Percentiles rank a stretch among this genome's conserved stretches.
phyloP scores from a whole-genome alignment of 176 grass and related monocot genomes.

The Aechmea fasciata region DNA sequence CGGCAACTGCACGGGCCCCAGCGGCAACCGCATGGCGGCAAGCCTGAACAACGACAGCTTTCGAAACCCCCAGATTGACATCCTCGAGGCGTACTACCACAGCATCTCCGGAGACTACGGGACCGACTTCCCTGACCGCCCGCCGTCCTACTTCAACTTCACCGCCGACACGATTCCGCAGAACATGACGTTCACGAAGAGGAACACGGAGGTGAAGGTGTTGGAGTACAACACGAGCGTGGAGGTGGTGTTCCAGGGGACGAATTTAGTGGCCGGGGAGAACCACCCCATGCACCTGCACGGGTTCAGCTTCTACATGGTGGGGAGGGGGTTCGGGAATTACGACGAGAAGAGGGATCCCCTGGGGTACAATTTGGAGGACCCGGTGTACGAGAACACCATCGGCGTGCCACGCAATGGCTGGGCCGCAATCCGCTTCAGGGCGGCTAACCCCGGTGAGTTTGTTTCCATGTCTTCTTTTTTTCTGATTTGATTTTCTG shows the following conservation, averaged over 20 bases:
- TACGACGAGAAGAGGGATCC: constrained; percentile 36
- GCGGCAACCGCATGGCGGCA: constrained; percentile 25
- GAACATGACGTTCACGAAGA: constrained; percentile 2
- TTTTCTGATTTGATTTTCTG: not conserved
- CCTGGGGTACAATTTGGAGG: constrained; percentile 40
- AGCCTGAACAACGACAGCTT: constrained; percentile 69
- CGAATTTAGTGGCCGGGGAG: constrained; percentile 36
- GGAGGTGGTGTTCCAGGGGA: constrained; percentile 63
- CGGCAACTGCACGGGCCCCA: not conserved
- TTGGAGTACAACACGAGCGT: constrained; percentile 29
- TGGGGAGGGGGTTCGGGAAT: constrained; percentile 39
- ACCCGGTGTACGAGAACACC: constrained; percentile 32
- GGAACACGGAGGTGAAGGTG: constrained; percentile 31
- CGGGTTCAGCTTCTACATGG: constrained; percentile 43
- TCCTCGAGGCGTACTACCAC: constrained; percentile 41
- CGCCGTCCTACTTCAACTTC: constrained; percentile 45
- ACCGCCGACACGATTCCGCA: constrained; percentile 10
- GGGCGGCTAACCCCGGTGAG: constrained; percentile 38
- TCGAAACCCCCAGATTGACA: not conserved
- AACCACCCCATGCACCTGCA: constrained; percentile 70
- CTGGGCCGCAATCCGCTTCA: constrained; percentile 37
- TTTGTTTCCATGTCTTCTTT: not conserved
- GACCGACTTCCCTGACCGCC: constrained; percentile 17
- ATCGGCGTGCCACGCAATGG: constrained; percentile 30
- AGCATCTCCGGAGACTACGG: constrained; percentile 12